Evolutionary conservation across 495 filamentous ascomycete species (phyloP).

Genomic region (Hypoxylon intermedium): DNA sequence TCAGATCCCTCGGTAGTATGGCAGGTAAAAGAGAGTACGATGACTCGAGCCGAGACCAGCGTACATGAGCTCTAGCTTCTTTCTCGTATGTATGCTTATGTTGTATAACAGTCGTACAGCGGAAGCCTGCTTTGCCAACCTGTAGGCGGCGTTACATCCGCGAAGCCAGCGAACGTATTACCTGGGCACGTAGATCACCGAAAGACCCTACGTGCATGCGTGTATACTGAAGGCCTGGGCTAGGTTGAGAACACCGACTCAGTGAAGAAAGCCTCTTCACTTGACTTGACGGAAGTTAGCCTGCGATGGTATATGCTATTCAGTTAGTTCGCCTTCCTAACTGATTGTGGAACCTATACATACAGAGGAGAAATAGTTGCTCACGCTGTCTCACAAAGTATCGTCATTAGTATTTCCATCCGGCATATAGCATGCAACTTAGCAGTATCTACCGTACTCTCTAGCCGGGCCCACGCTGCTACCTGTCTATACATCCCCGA

Average conservation of each 20-base stretch:
- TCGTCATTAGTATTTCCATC: no score
- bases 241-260: neutral
- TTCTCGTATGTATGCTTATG: neutral
- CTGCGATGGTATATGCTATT: no score
- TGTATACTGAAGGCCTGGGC: neutral
- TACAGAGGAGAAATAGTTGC: no score
- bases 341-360: no score
- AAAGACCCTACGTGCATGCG: constrained; percentile 9
- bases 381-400: no score
- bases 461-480: no score
- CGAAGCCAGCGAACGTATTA: neutral
- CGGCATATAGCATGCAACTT: no score
- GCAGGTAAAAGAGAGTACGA: neutral
- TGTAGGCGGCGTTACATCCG: neutral
- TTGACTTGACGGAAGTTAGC: no score
- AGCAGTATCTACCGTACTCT: no score
- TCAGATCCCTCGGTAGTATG: neutral
- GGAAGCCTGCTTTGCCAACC: neutral
- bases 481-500: no score
- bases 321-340: no score
- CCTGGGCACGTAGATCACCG: neutral
- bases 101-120: constrained; percentile 1
- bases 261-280: no score
- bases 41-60: neutral
- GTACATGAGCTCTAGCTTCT: neutral